Evolutionary conservation across 2,329 filamentous ascomycete genomes (phyloP).

Genomic region (Xenoacremonium recifei): DNA sequence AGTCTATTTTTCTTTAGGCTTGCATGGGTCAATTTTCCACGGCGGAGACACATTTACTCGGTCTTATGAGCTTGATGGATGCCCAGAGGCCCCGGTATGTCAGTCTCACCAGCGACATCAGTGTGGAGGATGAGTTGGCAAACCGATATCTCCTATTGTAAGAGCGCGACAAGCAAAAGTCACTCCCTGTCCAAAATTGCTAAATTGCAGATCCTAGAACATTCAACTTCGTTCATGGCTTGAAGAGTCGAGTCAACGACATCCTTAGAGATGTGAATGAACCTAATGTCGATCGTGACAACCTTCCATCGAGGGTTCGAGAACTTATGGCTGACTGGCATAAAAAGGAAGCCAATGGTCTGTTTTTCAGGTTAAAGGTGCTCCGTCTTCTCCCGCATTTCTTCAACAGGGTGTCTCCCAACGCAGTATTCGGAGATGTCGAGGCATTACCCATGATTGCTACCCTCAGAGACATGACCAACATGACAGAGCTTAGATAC

Average conservation of each 20-base stretch:
- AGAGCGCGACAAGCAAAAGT: rapidly evolving
- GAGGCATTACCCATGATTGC: conserved; percentile 7
- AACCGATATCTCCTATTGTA: conserved; percentile 19
- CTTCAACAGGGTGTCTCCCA: conserved; percentile 7
- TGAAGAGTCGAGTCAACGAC: conserved; percentile 18
- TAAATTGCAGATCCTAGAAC: conserved; percentile 5
- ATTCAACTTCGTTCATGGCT: conserved; percentile 20
- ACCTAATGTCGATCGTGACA: background rate
- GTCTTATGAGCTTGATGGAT: conserved; percentile 20
- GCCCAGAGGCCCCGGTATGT: conserved; percentile 6
- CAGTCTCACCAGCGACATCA: background rate
- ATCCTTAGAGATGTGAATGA: conserved; percentile 3
- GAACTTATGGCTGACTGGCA: conserved; percentile 17
- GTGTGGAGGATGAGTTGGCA: conserved; percentile 15
- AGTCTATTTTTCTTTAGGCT: conserved; percentile 9
- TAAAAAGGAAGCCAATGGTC: conserved; percentile 9
- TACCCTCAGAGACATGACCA: conserved; percentile 8
- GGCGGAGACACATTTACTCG: conserved; percentile 17
- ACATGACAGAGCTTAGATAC: background rate
- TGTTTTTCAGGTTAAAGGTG: conserved; percentile 8
- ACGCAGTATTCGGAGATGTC: conserved; percentile 7
- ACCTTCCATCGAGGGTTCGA: conserved; percentile 2
- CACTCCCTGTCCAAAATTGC: background rate
- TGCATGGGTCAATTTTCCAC: conserved; percentile 13
- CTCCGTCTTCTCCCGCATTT: conserved; percentile 18